phyloP scores from a whole-genome alignment of 805 yeast genomes.

The Kregervanrija fluxuum region DNA sequence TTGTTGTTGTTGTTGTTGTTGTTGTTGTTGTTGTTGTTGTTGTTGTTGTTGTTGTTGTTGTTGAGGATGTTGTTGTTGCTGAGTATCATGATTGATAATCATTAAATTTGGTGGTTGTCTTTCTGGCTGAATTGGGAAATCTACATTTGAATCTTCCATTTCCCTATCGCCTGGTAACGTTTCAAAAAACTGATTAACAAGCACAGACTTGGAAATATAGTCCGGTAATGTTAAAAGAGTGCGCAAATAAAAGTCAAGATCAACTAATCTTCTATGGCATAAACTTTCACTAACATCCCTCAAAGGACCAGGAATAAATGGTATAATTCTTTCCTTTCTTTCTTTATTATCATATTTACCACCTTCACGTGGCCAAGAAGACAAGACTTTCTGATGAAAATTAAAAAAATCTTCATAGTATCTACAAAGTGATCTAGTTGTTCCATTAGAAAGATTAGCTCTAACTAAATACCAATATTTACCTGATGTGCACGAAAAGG shows the following conservation, averaged over 20 bases:
- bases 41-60: slow-evolving; percentile 2
- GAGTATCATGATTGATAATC: slow-evolving; percentile 18
- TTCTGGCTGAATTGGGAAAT: slow-evolving; percentile 19
- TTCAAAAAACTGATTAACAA: slow-evolving; percentile 67
- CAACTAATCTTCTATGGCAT: slow-evolving; percentile 46
- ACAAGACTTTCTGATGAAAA: slow-evolving; percentile 76
- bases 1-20: slow-evolving; percentile 30
- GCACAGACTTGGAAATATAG: slow-evolving; percentile 62
- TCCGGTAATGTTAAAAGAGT: slow-evolving; percentile 63
- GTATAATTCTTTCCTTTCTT: slow-evolving; percentile 75
- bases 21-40: slow-evolving; percentile 23
- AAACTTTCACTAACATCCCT: slow-evolving; percentile 78
- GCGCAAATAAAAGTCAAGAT: slow-evolving; percentile 44
- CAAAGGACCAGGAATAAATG: slow-evolving; percentile 94
- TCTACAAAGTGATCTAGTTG: slow-evolving; percentile 65
- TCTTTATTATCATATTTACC: slow-evolving; percentile 69
- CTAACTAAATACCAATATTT: slow-evolving; percentile 81
- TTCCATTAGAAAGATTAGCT: slow-evolving; percentile 63
- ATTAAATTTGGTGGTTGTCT: slow-evolving; percentile 26
- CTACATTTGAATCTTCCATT: slow-evolving; percentile 13
- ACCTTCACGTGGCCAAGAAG: slow-evolving; percentile 85
- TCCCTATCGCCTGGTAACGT: slow-evolving; percentile 60
- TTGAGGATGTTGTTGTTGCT: slow-evolving; percentile 3
- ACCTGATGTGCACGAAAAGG: slow-evolving; percentile 74
- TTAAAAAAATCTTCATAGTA: slow-evolving; percentile 95